Percentiles rank a stretch among this genome's conserved stretches.
Conservation (phyloP, 495 filamentous ascomycete species). For the Aspergillus avenaceus region DNA sequence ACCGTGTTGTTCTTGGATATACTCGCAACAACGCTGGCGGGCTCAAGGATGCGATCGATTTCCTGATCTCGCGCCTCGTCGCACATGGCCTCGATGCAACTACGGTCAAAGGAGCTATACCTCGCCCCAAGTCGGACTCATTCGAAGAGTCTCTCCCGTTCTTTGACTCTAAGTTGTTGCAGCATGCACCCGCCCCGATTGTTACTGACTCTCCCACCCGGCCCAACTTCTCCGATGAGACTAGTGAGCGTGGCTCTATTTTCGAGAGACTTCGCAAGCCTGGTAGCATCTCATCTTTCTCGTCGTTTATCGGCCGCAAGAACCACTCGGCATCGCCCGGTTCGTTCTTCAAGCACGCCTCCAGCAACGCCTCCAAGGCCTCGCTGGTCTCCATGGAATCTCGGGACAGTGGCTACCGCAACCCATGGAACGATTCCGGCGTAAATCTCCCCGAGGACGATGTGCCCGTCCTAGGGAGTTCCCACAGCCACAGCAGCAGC, state of each 20-base stretch:
- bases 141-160: slow-evolving; percentile 95
- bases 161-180: slow-evolving; percentile 93
- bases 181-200: slow-evolving; percentile 76
- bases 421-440: slow-evolving; percentile 95
- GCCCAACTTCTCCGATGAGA: slow-evolving; percentile 71
- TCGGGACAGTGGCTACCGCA: slow-evolving; percentile 85
- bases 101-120: slow-evolving; percentile 87
- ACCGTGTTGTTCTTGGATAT: slow-evolving; percentile 65
- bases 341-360: slow-evolving; percentile 88
- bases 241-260: slow-evolving; percentile 73
- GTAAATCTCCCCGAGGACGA: slow-evolving; percentile 90
- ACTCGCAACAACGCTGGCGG: slow-evolving; percentile 96
- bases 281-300: slow-evolving; percentile 86
- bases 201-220: slow-evolving; percentile 82
- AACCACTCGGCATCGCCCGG: slow-evolving; percentile 80
- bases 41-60: slow-evolving; percentile 93
- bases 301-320: slow-evolving; percentile 89
- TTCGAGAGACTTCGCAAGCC: slow-evolving; percentile 89
- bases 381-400: slow-evolving; percentile 93
- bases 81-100: slow-evolving; percentile 79
- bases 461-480: slow-evolving; percentile 55
- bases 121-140: slow-evolving; percentile 94
- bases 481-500: slow-evolving; percentile 54
- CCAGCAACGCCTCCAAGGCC: slow-evolving; percentile 89
- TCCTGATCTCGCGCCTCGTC: slow-evolving; percentile 77